phyloP scores from a whole-genome alignment of 2,329 filamentous ascomycete species.

The Ophiostoma sp. region DNA sequence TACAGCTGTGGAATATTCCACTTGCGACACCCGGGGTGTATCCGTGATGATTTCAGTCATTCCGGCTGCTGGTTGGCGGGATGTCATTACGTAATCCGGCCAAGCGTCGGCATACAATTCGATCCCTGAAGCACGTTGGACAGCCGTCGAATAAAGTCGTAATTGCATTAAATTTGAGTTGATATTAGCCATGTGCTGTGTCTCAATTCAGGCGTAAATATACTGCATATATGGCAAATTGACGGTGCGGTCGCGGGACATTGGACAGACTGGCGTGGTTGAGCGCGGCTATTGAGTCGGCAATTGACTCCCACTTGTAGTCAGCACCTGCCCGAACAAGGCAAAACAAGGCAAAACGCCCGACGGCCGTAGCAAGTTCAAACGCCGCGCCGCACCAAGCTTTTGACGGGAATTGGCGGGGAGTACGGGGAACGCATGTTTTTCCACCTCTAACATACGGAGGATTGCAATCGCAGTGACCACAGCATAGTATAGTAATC shows the following conservation, averaged over 20 bases:
- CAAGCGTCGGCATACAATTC: not conserved
- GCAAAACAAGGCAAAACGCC: not conserved
- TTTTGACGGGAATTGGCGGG: not conserved
- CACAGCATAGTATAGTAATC: conserved; percentile 10
- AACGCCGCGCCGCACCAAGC: not conserved
- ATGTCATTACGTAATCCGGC: not conserved
- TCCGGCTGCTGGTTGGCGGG: not conserved
- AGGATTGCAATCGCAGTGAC: conserved; percentile 1
- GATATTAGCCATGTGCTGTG: not conserved
- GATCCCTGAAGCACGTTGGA: not conserved
- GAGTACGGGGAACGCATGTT: conserved; percentile 1
- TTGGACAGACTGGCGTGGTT: not conserved
- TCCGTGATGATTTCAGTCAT: not conserved
- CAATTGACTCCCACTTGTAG: not conserved
- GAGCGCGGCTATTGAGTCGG: not conserved
- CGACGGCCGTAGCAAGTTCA: not conserved
- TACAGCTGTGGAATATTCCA: not conserved
- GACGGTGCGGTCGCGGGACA: not conserved
- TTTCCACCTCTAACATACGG: conserved; percentile 21
- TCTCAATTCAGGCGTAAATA: not conserved
- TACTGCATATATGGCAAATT: not conserved
- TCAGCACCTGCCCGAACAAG: not conserved
- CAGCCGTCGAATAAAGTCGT: too few relatives aligned
- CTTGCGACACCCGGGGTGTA: conserved; percentile 2
- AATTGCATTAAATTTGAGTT: not conserved